A percentile compares a stretch with the other conserved stretches of the same genome.
Conservation (phyloP, 495 filamentous ascomycete genomes). For the Immersiella caudata region DNA sequence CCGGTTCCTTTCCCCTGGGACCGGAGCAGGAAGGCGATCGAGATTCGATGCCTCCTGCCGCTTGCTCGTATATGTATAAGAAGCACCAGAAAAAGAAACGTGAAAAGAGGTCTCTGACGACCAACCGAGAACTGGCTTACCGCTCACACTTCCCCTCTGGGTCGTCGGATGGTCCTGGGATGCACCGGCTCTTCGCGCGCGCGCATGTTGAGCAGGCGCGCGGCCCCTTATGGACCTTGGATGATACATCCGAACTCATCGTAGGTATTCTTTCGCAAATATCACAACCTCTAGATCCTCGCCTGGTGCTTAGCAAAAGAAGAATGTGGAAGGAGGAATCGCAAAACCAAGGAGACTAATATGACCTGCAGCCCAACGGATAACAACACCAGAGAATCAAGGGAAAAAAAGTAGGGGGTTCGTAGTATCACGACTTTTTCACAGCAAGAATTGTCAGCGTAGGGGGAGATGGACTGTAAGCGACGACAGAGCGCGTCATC, state of each 20-base stretch:
- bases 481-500: neutral
- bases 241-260: slow-evolving; percentile 1
- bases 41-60: neutral
- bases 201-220: slow-evolving; percentile 32
- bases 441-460: neutral
- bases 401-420: neutral
- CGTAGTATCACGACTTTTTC: neutral
- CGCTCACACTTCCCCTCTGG: slow-evolving; percentile 28
- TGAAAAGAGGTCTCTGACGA: neutral
- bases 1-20: neutral
- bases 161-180: slow-evolving; percentile 28
- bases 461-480: neutral
- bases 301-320: neutral
- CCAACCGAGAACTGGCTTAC: slow-evolving; percentile 14
- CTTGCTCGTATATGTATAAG: neutral
- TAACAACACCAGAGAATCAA: neutral
- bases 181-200: slow-evolving; percentile 30
- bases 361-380: too few species aligned
- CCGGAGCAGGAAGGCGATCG: slow-evolving; percentile 1
- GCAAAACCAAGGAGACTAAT: too few species aligned
- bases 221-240: slow-evolving; percentile 28
- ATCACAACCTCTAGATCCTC: neutral
- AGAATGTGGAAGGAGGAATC: too few species aligned
- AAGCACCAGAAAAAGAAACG: neutral
- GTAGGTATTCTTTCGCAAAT: neutral